These are phyloP conservation scores for Secale cereale DNA, from an alignment of 176 grass and related monocot genomes.

Conservation along the genomic window DNA sequence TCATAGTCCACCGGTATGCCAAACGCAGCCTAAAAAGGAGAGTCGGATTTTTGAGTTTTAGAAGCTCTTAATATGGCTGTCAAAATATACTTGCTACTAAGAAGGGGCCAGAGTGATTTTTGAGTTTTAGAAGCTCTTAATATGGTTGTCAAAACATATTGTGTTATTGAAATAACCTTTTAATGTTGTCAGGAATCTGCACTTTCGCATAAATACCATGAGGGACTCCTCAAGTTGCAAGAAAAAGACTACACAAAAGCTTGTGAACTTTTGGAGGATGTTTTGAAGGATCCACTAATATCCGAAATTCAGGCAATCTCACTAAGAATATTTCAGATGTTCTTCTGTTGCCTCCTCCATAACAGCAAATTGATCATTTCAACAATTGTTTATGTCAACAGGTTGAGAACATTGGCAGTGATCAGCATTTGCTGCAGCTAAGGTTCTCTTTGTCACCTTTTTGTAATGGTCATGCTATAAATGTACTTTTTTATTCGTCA, in stretches of 20 bases:
- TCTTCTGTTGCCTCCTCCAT: conserved; percentile 3
- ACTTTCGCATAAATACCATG: conserved; percentile 93
- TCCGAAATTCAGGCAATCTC: conserved; percentile 55
- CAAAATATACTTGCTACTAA: not conserved
- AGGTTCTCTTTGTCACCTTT: conserved; percentile 49
- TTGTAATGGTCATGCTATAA: conserved; percentile 6
- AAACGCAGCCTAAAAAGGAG: not conserved
- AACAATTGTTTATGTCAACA: conserved; percentile 28
- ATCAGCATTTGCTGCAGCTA: conserved; percentile 87
- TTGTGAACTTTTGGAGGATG: conserved; percentile 75
- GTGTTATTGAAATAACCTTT: conserved; percentile 14
- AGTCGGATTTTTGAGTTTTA: not conserved
- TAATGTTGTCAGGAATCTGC: conserved; percentile 68
- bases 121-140: not conserved
- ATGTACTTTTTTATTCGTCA: not conserved
- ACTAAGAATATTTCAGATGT: conserved; percentile 12
- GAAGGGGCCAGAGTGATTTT: not conserved
- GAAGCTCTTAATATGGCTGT: not conserved
- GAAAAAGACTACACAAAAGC: conserved; percentile 72
- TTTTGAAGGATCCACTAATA: conserved; percentile 83
- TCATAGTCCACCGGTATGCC: not conserved
- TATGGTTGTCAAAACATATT: not conserved
- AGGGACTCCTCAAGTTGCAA: conserved; percentile 86
- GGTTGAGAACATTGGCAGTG: conserved; percentile 63
- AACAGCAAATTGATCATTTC: not conserved